These are phyloP conservation scores for Auricularia cornea DNA, from an alignment of 768 basidiomycete genomes.

Conservation along the genomic window DNA sequence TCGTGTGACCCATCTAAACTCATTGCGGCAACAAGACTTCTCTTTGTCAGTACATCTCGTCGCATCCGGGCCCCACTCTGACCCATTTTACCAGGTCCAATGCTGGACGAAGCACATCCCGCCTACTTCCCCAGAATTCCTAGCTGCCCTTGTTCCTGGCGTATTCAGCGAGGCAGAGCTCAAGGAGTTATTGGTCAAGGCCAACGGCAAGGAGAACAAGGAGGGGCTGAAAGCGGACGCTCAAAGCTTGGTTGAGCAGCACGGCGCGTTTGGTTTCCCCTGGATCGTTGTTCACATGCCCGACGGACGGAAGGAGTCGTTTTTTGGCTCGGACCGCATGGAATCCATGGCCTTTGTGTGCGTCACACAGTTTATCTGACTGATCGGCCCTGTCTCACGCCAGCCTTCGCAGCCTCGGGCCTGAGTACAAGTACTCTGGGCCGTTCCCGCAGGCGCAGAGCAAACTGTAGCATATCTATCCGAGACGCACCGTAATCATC, in stretches of 20 bases:
- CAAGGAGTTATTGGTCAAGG: background rate
- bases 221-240: background rate
- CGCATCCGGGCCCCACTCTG: background rate
- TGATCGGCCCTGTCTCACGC: background rate
- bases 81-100: background rate
- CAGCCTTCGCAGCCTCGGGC: background rate
- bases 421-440: background rate
- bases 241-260: background rate
- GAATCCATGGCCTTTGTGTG: conserved; percentile 1
- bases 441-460: background rate
- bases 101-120: background rate
- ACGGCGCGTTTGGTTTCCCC: conserved; percentile 5
- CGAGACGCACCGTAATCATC: no score
- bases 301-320: background rate
- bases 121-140: background rate
- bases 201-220: background rate
- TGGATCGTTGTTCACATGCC: conserved; percentile 3
- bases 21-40: background rate
- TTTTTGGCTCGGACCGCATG: conserved; percentile 2
- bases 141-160: background rate
- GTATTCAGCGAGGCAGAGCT: background rate
- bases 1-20: background rate
- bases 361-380: background rate
- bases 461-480: background rate
- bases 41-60: background rate